These are phyloP conservation scores for Kluyveromyces aestuarii DNA, from an alignment of 805 yeast genomes.

Conservation along the genomic window DNA sequence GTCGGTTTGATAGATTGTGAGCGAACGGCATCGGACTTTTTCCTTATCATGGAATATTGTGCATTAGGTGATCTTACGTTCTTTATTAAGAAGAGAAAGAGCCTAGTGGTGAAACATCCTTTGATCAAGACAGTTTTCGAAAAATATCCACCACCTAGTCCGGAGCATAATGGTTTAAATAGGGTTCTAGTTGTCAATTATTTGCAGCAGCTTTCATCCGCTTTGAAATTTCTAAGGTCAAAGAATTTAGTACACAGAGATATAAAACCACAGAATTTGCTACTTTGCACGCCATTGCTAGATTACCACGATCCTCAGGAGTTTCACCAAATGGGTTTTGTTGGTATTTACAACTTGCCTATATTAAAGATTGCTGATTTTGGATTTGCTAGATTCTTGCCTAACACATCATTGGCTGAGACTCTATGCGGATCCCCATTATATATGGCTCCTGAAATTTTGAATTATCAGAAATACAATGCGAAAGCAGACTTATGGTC, in stretches of 20 bases:
- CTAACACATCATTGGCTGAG: constrained; percentile 90
- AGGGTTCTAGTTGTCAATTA: constrained; percentile 73
- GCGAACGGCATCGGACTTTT: constrained; percentile 70
- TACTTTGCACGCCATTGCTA: constrained; percentile 70
- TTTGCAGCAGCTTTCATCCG: constrained; percentile 76
- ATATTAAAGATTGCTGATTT: constrained; percentile 91
- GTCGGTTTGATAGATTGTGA: constrained; percentile 79
- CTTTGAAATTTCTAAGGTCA: constrained; percentile 70
- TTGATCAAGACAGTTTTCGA: constrained; percentile 65
- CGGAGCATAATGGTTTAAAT: constrained; percentile 68
- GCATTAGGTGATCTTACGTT: constrained; percentile 89
- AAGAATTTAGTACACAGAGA: constrained; percentile 88
- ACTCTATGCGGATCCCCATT: constrained; percentile 96
- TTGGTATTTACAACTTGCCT: constrained; percentile 84
- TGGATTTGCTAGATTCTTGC: constrained; percentile 93
- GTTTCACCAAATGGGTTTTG: constrained; percentile 49
- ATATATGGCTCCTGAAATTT: constrained; percentile 97
- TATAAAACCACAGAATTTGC: constrained; percentile 77
- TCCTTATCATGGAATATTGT: constrained; percentile 93
- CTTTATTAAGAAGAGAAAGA: constrained; percentile 69
- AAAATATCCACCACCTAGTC: constrained; percentile 73
- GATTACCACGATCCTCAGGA: constrained; percentile 38
- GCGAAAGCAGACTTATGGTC: constrained; percentile 99
- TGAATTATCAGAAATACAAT: constrained; percentile 88
- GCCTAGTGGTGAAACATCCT: constrained; percentile 67